Evolutionary conservation across 805 yeast species (phyloP).

Genomic region (Lipomyces sp.): DNA sequence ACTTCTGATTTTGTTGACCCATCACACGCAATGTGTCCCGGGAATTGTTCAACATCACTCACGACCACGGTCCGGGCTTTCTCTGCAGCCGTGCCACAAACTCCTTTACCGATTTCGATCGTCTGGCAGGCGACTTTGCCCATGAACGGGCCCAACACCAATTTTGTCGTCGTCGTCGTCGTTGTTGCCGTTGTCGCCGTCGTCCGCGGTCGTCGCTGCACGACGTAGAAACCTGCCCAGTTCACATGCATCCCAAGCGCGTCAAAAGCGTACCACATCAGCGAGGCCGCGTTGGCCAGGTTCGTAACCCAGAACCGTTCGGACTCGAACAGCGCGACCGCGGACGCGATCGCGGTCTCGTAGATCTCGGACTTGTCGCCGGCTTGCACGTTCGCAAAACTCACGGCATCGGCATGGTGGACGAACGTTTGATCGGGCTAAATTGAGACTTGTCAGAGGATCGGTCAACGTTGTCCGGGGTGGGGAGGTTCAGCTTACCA

Average conservation of each 20-base stretch:
- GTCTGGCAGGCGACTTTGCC: conserved; percentile 96
- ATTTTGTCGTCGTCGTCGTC: conserved; percentile 29
- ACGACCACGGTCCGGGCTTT: conserved; percentile 70
- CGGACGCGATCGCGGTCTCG: conserved; percentile 61
- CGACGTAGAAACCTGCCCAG: conserved; percentile 92
- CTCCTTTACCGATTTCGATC: conserved; percentile 80
- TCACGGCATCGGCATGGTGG: conserved; percentile 77
- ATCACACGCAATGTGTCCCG: conserved; percentile 97
- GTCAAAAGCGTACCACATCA: conserved; percentile 86
- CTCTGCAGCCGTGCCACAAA: conserved; percentile 85
- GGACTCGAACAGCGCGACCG: conserved; percentile 64
- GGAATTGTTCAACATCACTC: conserved; percentile 72
- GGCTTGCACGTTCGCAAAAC: conserved; percentile 47
- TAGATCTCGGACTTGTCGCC: conserved; percentile 50
- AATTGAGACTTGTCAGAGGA: background rate
- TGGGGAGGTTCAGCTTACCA: too few relatives aligned
- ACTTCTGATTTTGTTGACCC: conserved; percentile 87
- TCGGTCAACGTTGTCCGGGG: too few relatives aligned
- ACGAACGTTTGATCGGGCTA: background rate
- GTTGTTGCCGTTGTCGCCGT: background rate
- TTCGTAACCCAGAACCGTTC: conserved; percentile 88
- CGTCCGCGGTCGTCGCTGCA: conserved; percentile 44
- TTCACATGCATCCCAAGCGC: conserved; percentile 63
- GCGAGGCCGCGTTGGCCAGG: conserved; percentile 80
- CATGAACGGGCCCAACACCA: conserved; percentile 89